phyloP scores from a whole-genome alignment of 2,329 filamentous ascomycete genomes.

The Verticillium longisporum region DNA sequence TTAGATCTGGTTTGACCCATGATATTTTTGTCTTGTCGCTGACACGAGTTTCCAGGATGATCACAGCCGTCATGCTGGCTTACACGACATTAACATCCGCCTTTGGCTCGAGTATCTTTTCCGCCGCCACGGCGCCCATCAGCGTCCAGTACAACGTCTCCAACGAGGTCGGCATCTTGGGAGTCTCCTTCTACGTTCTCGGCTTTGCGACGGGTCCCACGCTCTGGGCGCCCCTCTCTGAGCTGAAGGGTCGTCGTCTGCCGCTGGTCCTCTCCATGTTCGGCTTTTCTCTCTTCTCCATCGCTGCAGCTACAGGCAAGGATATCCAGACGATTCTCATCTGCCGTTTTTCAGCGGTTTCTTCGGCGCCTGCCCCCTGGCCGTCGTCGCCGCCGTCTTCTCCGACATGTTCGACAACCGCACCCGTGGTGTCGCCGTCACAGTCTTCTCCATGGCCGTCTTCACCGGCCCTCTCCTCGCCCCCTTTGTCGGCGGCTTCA shows the following conservation, averaged over 20 bases:
- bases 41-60: conserved; percentile 31
- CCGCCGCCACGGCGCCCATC: conserved; percentile 53
- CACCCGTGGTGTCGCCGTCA: conserved; percentile 51
- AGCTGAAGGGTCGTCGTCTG: conserved; percentile 60
- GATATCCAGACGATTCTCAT: conserved; percentile 64
- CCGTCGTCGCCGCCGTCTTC: conserved; percentile 65
- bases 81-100: conserved; percentile 66
- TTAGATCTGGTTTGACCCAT: neutral
- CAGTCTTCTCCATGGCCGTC: conserved; percentile 53
- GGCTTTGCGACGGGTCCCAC: conserved; percentile 67
- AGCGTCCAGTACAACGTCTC: conserved; percentile 54
- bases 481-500: conserved; percentile 65
- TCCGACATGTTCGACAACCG: conserved; percentile 65
- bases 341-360: conserved; percentile 69
- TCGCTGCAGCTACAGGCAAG: conserved; percentile 58
- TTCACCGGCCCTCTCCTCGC: conserved; percentile 62
- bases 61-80: conserved; percentile 61
- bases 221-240: conserved; percentile 67
- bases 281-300: conserved; percentile 62
- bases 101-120: conserved; percentile 73
- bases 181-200: conserved; percentile 63
- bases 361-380: conserved; percentile 62
- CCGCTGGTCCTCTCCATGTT: conserved; percentile 57
- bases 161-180: conserved; percentile 54
- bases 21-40: neutral